Conservation (phyloP, 2,329 filamentous ascomycete species). For the Neofusicoccum sp. region DNA sequence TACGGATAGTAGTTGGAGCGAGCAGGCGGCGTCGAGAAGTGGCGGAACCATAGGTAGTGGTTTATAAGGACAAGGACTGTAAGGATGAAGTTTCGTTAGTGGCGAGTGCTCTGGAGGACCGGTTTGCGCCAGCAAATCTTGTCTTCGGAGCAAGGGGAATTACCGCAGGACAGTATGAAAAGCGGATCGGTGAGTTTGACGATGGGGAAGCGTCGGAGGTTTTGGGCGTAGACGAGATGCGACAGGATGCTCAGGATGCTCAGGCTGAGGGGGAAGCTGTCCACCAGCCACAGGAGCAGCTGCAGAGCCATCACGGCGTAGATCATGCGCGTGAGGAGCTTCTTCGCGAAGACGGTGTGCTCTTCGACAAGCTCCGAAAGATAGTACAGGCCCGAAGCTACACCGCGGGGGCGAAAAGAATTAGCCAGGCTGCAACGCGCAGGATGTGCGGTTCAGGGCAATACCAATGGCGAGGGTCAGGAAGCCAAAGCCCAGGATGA, state of each 20-base stretch:
- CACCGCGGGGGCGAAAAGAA: conserved; percentile 15
- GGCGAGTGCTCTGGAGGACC: not conserved
- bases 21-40: conserved; percentile 70
- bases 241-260: conserved; percentile 76
- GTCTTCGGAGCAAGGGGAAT: conserved; percentile 29
- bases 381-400: conserved; percentile 97
- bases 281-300: conserved; percentile 72
- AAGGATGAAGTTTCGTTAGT: not conserved
- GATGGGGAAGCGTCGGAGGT: conserved; percentile 73
- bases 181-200: conserved; percentile 87
- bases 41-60: conserved; percentile 93
- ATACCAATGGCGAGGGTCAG: conserved; percentile 89
- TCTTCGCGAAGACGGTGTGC: conserved; percentile 90
- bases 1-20: conserved; percentile 57
- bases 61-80: conserved; percentile 80
- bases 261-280: conserved; percentile 79
- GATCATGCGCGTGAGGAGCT: conserved; percentile 81
- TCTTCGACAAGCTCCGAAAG: conserved; percentile 97
- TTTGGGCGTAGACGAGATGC: conserved; percentile 85
- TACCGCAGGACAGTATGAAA: conserved; percentile 82
- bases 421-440: conserved; percentile 5
- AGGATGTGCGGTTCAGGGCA: not conserved
- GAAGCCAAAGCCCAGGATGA: conserved; percentile 88
- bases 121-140: too few species aligned
- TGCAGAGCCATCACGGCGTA: conserved; percentile 79